A percentile compares a stretch with the other conserved stretches of the same genome.
Conservation (phyloP, 768 basidiomycete species). For the Rhizopogon vinicolor region DNA sequence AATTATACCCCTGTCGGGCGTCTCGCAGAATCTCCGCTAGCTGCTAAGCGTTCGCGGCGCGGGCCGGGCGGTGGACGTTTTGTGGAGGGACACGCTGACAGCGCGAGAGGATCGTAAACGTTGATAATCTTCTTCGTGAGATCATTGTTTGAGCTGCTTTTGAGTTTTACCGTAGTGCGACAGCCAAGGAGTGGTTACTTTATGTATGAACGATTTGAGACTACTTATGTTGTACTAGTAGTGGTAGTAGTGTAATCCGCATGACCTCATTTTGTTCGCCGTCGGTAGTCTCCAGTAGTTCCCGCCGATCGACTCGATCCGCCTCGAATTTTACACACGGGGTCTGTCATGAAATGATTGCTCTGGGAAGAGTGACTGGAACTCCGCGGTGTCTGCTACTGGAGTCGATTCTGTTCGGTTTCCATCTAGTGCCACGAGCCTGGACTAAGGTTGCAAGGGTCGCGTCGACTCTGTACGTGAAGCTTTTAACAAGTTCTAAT, state of each 20-base stretch:
- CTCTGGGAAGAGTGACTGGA: constrained; percentile 1
- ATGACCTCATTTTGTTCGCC: no score
- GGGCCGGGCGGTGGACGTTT: constrained; percentile 5
- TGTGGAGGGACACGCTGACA: not conserved
- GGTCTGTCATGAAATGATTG: not conserved
- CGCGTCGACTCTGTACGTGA: not conserved
- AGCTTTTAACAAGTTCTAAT: not conserved
- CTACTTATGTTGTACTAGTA: no score
- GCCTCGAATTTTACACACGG: not conserved
- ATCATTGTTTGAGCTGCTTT: not conserved
- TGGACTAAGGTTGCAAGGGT: not conserved
- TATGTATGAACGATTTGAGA: not conserved
- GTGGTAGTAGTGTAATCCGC: no score
- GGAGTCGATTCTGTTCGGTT: not conserved
- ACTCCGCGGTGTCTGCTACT: not conserved
- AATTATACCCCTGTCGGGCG: constrained; percentile 17
- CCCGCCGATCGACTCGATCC: no score
- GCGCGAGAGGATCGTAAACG: constrained; percentile 1
- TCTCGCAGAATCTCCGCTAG: constrained; percentile 24
- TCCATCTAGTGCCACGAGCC: not conserved
- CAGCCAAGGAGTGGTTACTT: not conserved
- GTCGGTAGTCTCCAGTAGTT: no score
- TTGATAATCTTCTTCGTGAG: not conserved
- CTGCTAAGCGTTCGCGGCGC: constrained; percentile 21
- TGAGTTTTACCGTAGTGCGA: not conserved